Evolutionary conservation across 345 rosid genomes (phyloP).

Genomic region (Xanthoceras sorbifolium): DNA sequence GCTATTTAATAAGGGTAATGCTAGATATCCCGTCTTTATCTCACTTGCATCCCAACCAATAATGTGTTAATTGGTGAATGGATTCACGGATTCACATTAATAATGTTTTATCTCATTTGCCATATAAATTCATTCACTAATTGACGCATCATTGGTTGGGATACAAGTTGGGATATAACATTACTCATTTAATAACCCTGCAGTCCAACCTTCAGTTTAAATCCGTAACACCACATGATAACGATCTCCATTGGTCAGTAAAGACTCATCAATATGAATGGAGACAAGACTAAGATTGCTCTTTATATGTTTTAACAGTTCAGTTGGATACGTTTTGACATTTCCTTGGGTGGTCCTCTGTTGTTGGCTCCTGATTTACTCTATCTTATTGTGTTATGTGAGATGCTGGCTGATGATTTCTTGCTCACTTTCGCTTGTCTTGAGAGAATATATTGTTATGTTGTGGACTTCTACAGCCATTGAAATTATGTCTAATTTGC

Average conservation of each 20-base stretch:
- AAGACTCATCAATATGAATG: neutral
- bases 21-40: too few species aligned
- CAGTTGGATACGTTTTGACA: neutral
- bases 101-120: too few species aligned
- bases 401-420: conserved; percentile 14
- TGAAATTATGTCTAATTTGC: conserved; percentile 3
- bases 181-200: neutral
- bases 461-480: neutral
- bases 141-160: too few species aligned
- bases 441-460: neutral
- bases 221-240: neutral
- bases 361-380: neutral
- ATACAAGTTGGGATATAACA: too few species aligned
- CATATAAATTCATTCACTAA: too few species aligned
- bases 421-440: conserved; percentile 4
- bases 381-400: neutral
- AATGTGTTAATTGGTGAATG: too few species aligned
- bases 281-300: neutral
- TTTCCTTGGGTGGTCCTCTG: neutral
- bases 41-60: too few species aligned
- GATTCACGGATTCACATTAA: too few species aligned
- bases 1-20: too few species aligned
- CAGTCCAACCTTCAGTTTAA: neutral
- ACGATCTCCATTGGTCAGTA: neutral
- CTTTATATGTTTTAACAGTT: conserved; percentile 2